A percentile compares a stretch with the other conserved stretches of the same genome.
Conservation (phyloP, 805 yeast genomes). For the Cyberlindnera bimundalis region DNA sequence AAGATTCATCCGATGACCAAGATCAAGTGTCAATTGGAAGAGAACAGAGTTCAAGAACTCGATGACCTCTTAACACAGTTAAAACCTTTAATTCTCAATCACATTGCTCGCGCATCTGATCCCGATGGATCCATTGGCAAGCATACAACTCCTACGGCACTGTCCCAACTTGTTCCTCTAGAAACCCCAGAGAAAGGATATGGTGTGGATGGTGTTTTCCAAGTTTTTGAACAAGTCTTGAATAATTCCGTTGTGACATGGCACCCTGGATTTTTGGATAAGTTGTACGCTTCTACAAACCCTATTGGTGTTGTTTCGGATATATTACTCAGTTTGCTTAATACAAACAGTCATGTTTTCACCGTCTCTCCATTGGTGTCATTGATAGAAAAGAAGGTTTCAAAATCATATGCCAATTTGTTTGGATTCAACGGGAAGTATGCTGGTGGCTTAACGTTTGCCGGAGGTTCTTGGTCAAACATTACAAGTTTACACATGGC, state of each 20-base stretch:
- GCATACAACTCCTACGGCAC: constrained; percentile 45
- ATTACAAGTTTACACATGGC: constrained; percentile 78
- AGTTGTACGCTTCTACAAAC: constrained; percentile 79
- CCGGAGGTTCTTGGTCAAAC: constrained; percentile 88
- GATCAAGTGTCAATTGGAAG: constrained; percentile 36
- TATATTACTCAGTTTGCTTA: constrained; percentile 59
- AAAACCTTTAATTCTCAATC: constrained; percentile 47
- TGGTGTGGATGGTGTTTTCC: constrained; percentile 42
- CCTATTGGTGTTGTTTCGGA: constrained; percentile 81
- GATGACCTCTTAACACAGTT: constrained; percentile 50
- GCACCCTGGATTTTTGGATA: constrained; percentile 84
- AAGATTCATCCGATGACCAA: constrained; percentile 25
- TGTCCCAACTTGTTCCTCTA: constrained; percentile 36
- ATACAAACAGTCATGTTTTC: constrained; percentile 83
- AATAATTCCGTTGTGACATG: constrained; percentile 75
- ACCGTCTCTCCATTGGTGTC: constrained; percentile 82
- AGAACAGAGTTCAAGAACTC: constrained; percentile 52
- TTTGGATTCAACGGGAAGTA: constrained; percentile 53
- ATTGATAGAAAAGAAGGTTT: constrained; percentile 66
- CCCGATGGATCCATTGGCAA: constrained; percentile 48
- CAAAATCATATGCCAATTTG: constrained; percentile 61
- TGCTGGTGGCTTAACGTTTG: constrained; percentile 80
- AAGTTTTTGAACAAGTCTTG: constrained; percentile 52
- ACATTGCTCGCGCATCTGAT: constrained; percentile 48
- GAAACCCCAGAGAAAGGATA: constrained; percentile 37